phyloP scores from a whole-genome alignment of 352 stramenopile species.

The Elongisporangium undulatum region DNA sequence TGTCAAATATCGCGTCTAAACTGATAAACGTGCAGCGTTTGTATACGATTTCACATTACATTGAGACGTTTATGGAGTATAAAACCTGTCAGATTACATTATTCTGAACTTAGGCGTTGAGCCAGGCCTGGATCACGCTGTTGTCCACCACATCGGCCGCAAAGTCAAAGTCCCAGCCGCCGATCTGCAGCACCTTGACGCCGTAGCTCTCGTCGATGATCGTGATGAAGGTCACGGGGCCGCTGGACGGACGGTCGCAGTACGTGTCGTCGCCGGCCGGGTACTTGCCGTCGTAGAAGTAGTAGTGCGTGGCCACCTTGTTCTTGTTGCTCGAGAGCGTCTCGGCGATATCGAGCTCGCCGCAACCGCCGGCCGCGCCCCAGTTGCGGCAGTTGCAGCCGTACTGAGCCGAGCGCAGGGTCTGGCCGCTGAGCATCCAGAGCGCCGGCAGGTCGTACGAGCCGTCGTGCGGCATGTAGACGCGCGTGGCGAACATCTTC shows the following conservation, averaged over 20 bases:
- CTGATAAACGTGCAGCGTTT: too few species aligned
- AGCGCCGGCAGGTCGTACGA: conserved; percentile 58
- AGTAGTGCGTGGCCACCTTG: conserved; percentile 74
- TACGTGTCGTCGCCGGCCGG: conserved; percentile 64
- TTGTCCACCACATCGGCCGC: not conserved
- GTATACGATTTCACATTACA: too few species aligned
- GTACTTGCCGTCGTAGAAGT: conserved; percentile 63
- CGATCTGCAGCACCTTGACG: conserved; percentile 65
- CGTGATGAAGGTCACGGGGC: conserved; percentile 55
- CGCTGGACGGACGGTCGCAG: conserved; percentile 36
- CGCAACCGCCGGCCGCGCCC: conserved; percentile 56
- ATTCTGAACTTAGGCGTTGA: not conserved
- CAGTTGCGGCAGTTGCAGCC: conserved; percentile 77
- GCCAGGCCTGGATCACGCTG: not conserved
- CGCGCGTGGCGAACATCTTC: conserved; percentile 77
- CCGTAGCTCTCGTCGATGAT: conserved; percentile 66
- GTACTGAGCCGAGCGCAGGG: conserved; percentile 71
- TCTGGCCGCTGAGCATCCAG: conserved; percentile 71
- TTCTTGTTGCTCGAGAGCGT: conserved; percentile 57
- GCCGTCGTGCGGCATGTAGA: conserved; percentile 44
- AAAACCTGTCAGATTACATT: not conserved
- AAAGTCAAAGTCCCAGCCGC: conserved; percentile 63
- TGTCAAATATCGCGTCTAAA: too few species aligned
- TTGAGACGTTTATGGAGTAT: too few species aligned
- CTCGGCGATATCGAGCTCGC: conserved; percentile 77